Conservation (phyloP, 352 stramenopile genomes). For the Phytophthora foliorum region DNA sequence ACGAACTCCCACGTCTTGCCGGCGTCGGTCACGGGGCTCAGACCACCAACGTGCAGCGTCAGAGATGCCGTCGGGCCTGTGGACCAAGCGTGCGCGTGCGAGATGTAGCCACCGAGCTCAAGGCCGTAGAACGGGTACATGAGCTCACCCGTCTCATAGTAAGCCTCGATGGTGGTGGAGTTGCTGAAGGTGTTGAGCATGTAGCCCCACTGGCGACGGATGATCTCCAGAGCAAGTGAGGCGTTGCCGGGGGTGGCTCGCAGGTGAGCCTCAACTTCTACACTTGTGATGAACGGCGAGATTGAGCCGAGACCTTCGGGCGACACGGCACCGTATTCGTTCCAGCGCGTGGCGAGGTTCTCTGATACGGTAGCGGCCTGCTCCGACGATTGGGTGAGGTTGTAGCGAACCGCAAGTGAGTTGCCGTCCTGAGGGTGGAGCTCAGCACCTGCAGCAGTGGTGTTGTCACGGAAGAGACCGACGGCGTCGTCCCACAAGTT, state of each 20-base stretch:
- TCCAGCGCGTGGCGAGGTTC: constrained; percentile 34
- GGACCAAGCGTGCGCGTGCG: constrained; percentile 47
- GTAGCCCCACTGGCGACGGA: constrained; percentile 49
- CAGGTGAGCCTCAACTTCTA: constrained; percentile 47
- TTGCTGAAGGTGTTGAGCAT: constrained; percentile 52
- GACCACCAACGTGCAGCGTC: constrained; percentile 34
- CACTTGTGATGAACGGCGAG: constrained; percentile 43
- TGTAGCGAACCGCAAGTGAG: constrained; percentile 41
- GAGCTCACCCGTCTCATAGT: constrained; percentile 43
- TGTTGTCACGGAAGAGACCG: constrained; percentile 44
- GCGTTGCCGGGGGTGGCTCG: constrained; percentile 35
- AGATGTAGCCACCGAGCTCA: constrained; percentile 41
- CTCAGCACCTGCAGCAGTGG: constrained; percentile 27
- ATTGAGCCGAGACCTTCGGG: constrained; percentile 41
- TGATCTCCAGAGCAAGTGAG: constrained; percentile 38
- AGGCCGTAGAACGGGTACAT: constrained; percentile 49
- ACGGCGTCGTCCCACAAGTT: constrained; percentile 42
- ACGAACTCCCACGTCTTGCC: constrained; percentile 43
- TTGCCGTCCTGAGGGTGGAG: constrained; percentile 47
- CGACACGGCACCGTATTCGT: constrained; percentile 43
- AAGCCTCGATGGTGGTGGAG: constrained; percentile 49
- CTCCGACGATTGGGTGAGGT: constrained; percentile 34
- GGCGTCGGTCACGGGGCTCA: constrained; percentile 30
- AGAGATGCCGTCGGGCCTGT: constrained; percentile 41
- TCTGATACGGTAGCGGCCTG: constrained; percentile 30